Base-by-base conservation (phyloP, 2,329 filamentous ascomycete genomes). In the Epichloe bromicola region DNA sequence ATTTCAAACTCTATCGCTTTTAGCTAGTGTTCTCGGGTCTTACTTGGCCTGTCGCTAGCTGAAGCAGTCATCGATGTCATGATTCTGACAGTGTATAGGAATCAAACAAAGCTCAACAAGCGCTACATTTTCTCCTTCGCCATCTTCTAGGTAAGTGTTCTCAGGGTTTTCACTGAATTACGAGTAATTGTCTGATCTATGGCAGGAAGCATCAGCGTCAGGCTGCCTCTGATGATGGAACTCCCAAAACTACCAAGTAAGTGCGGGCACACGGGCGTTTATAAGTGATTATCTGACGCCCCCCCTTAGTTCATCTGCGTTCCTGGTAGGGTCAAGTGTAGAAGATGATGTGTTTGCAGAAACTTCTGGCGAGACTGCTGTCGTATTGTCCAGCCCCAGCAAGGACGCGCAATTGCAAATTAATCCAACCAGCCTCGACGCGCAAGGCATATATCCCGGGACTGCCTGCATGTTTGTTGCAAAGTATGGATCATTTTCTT, bases 401-500 rank as follows among this genome's bases (percentile, higher is more conserved):
- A 49, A 37, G 23, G 38, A 45, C 26, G 23, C 33, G 14, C 37
- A 53, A 20, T 8, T 52, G 17, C 46, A 54, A 8, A 40, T 51
- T n/a, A 23, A 46, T 4, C 41, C 51, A 20, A 41, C 49, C 30
- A 55, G 49, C 33, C 61, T 72, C 3, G 74, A 79, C 57, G 73
- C 76, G 3, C 78, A 81, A 58, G 65, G 65, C 1, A 64, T 73
- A 37, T 78, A 76, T 49, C 50, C 73, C 0, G 70, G 78, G 0
- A 72, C 71, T 7, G 75, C 76, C 39, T 83, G 80, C 58, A 71
- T 83, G 37, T 84, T 84, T 57, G 79, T 82, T 38, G 81, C 80
- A 34, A 84, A 84, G 81, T 83, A 71, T 69, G 76, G 70, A 12
- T 12, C 46, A 40, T n/a, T 37, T 15, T 15, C 41, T 40, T 19